Evolutionary conservation across 306 rosid genomes (phyloP).

Genomic region (Cucurbita argyrosperma): DNA sequence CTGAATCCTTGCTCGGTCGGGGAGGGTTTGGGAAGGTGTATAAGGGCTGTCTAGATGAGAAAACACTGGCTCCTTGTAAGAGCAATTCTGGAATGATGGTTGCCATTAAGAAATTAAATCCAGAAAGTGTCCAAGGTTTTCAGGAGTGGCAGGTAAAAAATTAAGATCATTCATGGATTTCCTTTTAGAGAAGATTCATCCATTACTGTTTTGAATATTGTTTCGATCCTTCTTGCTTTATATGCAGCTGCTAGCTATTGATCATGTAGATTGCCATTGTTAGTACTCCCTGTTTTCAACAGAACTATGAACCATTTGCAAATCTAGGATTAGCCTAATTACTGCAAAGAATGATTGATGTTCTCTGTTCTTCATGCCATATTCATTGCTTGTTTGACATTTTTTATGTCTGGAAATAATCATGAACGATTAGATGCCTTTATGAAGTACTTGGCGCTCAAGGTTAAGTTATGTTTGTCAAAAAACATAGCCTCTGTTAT

Average conservation of each 20-base stretch:
- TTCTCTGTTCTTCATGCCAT: neutral
- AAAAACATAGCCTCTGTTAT: neutral
- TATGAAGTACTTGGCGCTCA: neutral
- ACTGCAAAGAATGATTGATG: neutral
- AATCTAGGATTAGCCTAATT: neutral
- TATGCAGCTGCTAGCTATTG: neutral
- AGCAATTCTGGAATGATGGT: constrained; percentile 42
- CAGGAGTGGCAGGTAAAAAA: constrained; percentile 68
- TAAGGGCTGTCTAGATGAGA: constrained; percentile 72
- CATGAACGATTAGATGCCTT: neutral
- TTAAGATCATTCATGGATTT: neutral
- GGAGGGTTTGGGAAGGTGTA: constrained; percentile 87
- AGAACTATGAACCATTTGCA: neutral
- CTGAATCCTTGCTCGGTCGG: constrained; percentile 50
- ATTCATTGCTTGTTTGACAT: neutral
- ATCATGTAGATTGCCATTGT: neutral
- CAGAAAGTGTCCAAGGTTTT: constrained; percentile 62
- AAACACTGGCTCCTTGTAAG: constrained; percentile 46
- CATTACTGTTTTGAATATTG: neutral
- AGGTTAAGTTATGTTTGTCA: neutral
- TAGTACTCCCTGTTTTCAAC: neutral
- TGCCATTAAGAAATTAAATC: constrained; percentile 61
- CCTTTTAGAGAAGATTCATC: neutral
- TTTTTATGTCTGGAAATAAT: neutral
- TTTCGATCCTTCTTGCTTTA: neutral